Evolutionary conservation across 2,329 filamentous ascomycete genomes (phyloP), one percentile per base, ranked within the genome.

Genomic region (Drechmeria coniospora): DNA sequence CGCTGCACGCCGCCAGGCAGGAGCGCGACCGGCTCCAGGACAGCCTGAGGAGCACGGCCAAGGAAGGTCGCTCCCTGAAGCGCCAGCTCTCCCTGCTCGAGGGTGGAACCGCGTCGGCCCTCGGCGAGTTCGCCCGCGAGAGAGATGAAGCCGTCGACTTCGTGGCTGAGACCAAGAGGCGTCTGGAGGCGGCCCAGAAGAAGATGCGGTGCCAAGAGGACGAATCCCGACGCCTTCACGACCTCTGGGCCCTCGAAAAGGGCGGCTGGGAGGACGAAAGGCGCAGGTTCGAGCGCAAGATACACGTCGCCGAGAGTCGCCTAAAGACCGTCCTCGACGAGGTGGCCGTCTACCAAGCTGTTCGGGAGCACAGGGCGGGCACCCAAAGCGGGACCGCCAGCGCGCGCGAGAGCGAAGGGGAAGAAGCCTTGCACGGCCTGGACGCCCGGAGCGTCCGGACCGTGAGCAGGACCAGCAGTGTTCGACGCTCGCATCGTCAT

Each of bases 271-370:
- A 86, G 9, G 74, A 78, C 25, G 84, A 92, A 48, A 79, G 74
- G 43, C 74, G 86, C 30, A 79, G 71, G 31, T 66, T 82, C 34
- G 87, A 98, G 51, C 74, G 81, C 31, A 83, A 80, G 40, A 58
- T 93, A 10, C 86, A 95, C 49, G 68, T 94, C n/a, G 79, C 84
- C 2, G 90, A 98, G 54, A 80, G 68, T 17, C 75, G 87, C 21
- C 54, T 98, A 30, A 90, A 87, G 48, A 65, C 71, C 8, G 68
- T 98, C 8, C 62, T 98, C 24, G 82, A 87, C 21, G 90, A 95
- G 51, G 70, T 98, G 27, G 74, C 74, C n/a, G 65, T 69, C 4
- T 72, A 73, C 31, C 74, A 84, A 41, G 63, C 63, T 23, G n/a
- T n/a, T n/a, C n/a, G n/a, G n/a, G 59, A 60, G 3, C 65, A 68